Conservation (phyloP, 805 yeast genomes). For the Monosporozyma siamensis region DNA sequence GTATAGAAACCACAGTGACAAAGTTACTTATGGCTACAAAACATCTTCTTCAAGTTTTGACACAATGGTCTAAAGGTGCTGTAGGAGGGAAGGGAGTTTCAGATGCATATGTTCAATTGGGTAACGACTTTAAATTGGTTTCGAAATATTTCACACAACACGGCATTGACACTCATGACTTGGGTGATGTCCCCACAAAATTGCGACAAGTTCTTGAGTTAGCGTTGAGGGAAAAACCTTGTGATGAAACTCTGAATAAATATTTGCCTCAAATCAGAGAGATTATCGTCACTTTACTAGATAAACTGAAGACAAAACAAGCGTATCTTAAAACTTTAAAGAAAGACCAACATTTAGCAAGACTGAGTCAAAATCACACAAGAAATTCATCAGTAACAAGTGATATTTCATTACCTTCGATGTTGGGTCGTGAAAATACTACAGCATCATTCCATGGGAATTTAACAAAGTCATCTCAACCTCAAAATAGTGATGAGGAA, state of each 20-base stretch:
- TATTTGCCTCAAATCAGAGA: slow-evolving; percentile 80
- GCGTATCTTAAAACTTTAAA: slow-evolving; percentile 29
- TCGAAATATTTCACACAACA: slow-evolving; percentile 69
- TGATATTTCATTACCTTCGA: slow-evolving; percentile 2
- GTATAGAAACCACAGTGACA: slow-evolving; percentile 72
- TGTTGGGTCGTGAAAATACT: background rate
- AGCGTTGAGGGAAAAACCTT: slow-evolving; percentile 76
- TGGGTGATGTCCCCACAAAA: slow-evolving; percentile 85
- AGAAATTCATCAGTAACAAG: slow-evolving; percentile 7
- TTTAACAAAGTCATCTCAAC: background rate
- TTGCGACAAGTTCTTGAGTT: slow-evolving; percentile 73
- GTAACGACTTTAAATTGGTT: slow-evolving; percentile 86
- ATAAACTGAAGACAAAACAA: slow-evolving; percentile 75
- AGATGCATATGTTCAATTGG: slow-evolving; percentile 81
- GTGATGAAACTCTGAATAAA: slow-evolving; percentile 69
- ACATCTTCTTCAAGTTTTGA: slow-evolving; percentile 72
- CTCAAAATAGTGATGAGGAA: background rate
- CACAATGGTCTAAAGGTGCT: slow-evolving; percentile 81
- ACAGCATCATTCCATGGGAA: background rate
- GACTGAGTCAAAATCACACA: slow-evolving; percentile 7
- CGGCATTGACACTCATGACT: slow-evolving; percentile 71
- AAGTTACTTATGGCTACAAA: slow-evolving; percentile 80
- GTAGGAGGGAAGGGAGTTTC: slow-evolving; percentile 80
- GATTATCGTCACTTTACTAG: slow-evolving; percentile 71
- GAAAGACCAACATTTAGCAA: slow-evolving; percentile 11